Conservation (phyloP, 2,329 filamentous ascomycete species). For the Fusarium nodosum region DNA sequence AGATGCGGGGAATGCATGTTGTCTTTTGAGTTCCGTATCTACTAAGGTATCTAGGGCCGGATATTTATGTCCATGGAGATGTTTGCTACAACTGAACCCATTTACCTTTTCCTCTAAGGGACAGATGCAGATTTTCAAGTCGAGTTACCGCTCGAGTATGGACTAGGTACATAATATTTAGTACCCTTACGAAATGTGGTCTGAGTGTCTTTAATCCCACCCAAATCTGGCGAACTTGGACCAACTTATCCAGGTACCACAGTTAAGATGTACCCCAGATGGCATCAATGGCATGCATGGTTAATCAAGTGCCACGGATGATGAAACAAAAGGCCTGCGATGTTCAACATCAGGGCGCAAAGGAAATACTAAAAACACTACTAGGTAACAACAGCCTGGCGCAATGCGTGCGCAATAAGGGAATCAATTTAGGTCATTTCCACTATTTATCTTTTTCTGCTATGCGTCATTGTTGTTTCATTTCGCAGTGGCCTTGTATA, state of each 20-base stretch:
- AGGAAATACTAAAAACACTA: not conserved
- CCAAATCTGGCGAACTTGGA: constrained; percentile 11
- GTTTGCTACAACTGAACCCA: not conserved
- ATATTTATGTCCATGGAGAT: constrained; percentile 16
- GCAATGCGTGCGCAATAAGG: not conserved
- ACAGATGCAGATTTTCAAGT: not conserved
- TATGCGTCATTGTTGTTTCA: constrained; percentile 44
- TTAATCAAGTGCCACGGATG: constrained; percentile 23
- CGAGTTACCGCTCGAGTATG: constrained; percentile 1
- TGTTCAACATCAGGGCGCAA: constrained; percentile 12
- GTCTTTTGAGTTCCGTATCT: constrained; percentile 18
- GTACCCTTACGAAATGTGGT: not conserved
- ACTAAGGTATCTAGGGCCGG: constrained; percentile 6
- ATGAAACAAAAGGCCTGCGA: not conserved
- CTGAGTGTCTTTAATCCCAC: not conserved
- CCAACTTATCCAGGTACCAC: constrained; percentile 14
- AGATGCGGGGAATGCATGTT: constrained; percentile 38
- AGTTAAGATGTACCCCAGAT: constrained; percentile 17
- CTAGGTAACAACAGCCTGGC: not conserved
- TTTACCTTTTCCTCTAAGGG: not conserved
- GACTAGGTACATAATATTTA: not conserved
- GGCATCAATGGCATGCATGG: constrained; percentile 14
- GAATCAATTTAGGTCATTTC: constrained; percentile 16
- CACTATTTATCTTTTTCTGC: constrained; percentile 5
- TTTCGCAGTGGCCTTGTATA: constrained; percentile 32